phyloP scores from a whole-genome alignment of 1,284 basidiomycete species.

The Ceraceosorus guamensis region DNA sequence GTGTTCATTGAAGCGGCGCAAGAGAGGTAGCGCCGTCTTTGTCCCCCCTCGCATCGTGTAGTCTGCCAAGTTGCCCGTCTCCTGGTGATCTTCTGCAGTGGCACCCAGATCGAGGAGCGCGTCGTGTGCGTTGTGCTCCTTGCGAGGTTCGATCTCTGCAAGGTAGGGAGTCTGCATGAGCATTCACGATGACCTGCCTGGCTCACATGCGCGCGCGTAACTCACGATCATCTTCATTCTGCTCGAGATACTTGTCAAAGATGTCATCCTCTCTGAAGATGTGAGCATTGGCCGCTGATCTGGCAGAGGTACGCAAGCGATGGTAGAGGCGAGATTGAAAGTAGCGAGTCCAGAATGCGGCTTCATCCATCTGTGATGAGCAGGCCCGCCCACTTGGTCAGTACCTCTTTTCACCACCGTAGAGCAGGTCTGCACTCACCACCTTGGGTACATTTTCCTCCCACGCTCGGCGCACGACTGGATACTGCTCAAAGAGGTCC shows the following conservation, averaged over 20 bases:
- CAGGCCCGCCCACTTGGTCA: too few relatives aligned
- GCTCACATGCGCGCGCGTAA: constrained; percentile 5
- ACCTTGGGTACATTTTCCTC: constrained; percentile 82
- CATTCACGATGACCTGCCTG: too few relatives aligned
- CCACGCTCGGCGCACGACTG: constrained; percentile 84
- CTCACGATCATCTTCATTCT: constrained; percentile 80
- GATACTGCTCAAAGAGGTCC: constrained; percentile 96
- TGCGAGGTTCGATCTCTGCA: constrained; percentile 71
- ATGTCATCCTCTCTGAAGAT: constrained; percentile 84
- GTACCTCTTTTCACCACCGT: too few relatives aligned
- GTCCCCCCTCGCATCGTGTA: constrained; percentile 94
- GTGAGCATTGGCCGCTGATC: constrained; percentile 73
- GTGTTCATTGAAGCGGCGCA: constrained; percentile 95
- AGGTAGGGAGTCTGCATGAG: constrained; percentile 3
- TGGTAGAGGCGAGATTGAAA: constrained; percentile 93
- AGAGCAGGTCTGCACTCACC: constrained; percentile 51
- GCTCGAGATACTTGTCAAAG: constrained; percentile 85
- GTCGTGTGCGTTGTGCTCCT: constrained; percentile 63
- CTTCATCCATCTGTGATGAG: constrained; percentile 65
- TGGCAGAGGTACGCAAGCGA: constrained; percentile 81
- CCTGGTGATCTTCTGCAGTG: constrained; percentile 82
- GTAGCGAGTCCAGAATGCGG: constrained; percentile 92
- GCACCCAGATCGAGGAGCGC: constrained; percentile 77
- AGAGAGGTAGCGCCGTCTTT: constrained; percentile 76
- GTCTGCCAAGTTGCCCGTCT: constrained; percentile 81